Percentiles rank a stretch among this genome's conserved stretches.
Evolutionary conservation across 768 basidiomycete genomes (phyloP).

Genomic region (Strobilomyces dryophilus): DNA sequence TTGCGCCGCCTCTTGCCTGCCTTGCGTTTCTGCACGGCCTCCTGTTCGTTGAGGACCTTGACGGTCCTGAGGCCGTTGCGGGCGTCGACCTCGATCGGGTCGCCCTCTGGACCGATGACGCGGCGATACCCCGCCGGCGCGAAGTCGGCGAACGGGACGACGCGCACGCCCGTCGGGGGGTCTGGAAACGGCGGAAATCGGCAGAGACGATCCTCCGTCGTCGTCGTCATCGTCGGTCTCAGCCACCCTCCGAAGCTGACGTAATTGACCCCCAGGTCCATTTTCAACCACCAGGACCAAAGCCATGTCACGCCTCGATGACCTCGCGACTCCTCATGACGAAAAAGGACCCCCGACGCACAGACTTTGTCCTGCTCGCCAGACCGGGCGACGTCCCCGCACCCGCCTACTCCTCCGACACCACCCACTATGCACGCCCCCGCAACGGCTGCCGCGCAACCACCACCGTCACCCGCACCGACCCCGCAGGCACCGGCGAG

Average conservation of each 20-base stretch:
- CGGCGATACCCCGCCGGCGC: slow-evolving; percentile 21
- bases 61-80: slow-evolving; percentile 21
- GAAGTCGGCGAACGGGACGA: slow-evolving; percentile 44
- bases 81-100: slow-evolving; percentile 25
- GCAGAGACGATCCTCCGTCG: background rate
- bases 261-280: too few species aligned
- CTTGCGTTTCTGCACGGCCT: slow-evolving; percentile 16
- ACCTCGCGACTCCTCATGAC: slow-evolving; percentile 19
- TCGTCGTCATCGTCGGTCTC: background rate
- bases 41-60: slow-evolving; percentile 24
- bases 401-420: slow-evolving; percentile 18
- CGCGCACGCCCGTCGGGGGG: slow-evolving; percentile 35
- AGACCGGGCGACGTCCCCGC: background rate
- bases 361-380: slow-evolving; percentile 19
- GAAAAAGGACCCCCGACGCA: slow-evolving; percentile 22
- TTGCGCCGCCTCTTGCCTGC: slow-evolving; percentile 7
- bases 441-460: slow-evolving; percentile 13
- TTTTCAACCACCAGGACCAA: too few species aligned
- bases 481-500: slow-evolving; percentile 10
- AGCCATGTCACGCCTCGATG: slow-evolving; percentile 5
- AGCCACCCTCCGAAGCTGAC: too few species aligned
- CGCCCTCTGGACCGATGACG: slow-evolving; percentile 4
- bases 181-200: slow-evolving; percentile 49
- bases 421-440: slow-evolving; percentile 3
- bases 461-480: slow-evolving; percentile 25